Percentiles rank a stretch among this genome's conserved stretches.
Conservation (phyloP, 2,329 filamentous ascomycete species). For the Metarhizium album region DNA sequence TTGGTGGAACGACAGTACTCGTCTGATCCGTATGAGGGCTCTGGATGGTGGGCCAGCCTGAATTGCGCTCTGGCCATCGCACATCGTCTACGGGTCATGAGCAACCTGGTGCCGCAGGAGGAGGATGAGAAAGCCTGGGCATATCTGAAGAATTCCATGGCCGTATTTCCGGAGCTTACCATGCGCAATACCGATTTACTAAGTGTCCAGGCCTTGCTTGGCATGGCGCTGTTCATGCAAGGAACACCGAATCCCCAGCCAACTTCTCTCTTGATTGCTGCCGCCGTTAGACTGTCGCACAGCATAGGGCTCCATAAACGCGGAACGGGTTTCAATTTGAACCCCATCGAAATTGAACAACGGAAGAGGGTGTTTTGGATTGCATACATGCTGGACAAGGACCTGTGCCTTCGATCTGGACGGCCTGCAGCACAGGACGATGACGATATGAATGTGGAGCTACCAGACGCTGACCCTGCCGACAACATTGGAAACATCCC, state of each 20-base stretch:
- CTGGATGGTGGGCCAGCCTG: constrained; percentile 96
- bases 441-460: constrained; percentile 83
- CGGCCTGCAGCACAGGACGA: constrained; percentile 52
- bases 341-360: constrained; percentile 89
- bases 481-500: constrained; percentile 95
- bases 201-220: constrained; percentile 86
- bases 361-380: constrained; percentile 58
- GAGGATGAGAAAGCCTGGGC: constrained; percentile 94
- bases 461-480: constrained; percentile 79
- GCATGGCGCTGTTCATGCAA: constrained; percentile 90
- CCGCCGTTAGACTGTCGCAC: constrained; percentile 81
- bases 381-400: constrained; percentile 54
- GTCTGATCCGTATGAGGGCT: constrained; percentile 81
- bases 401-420: constrained; percentile 48
- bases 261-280: constrained; percentile 80
- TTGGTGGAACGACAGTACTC: constrained; percentile 92
- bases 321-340: constrained; percentile 85
- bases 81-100: constrained; percentile 88
- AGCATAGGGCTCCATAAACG: constrained; percentile 93
- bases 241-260: constrained; percentile 96
- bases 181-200: constrained; percentile 94
- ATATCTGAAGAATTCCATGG: constrained; percentile 94
- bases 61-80: constrained; percentile 92
- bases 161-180: constrained; percentile 80
- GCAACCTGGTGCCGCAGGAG: constrained; percentile 78